Conservation (phyloP, 371 early-diverging fungal species). For the Mortierella sp. region DNA sequence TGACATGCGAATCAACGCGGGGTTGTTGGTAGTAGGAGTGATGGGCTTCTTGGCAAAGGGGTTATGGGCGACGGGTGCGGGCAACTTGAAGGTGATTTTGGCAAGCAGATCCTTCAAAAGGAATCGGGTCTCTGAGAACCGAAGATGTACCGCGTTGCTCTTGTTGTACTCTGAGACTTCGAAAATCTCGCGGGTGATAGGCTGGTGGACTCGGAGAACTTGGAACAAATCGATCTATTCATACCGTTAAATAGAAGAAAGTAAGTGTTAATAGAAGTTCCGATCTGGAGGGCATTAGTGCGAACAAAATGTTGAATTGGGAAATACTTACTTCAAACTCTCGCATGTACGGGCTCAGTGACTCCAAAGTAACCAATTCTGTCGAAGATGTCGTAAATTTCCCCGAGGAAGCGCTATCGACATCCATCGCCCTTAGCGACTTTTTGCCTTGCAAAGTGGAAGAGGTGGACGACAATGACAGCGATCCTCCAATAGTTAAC, state of each 20-base stretch:
- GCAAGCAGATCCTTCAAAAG: constrained; percentile 67
- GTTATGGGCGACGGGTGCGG: constrained; percentile 38
- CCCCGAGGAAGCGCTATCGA: constrained; percentile 2
- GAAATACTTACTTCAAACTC: constrained; percentile 62
- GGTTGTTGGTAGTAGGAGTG: constrained; percentile 23
- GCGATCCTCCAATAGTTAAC: neutral
- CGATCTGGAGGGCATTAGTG: neutral
- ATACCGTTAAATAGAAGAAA: neutral
- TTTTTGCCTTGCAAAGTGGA: constrained; percentile 4
- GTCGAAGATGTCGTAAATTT: constrained; percentile 13
- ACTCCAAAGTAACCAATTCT: constrained; percentile 34
- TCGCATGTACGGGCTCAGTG: constrained; percentile 57
- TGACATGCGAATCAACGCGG: constrained; percentile 58
- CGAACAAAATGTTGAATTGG: neutral
- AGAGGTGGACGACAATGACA: constrained; percentile 18
- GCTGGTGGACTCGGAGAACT: constrained; percentile 48
- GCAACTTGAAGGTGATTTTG: constrained; percentile 68
- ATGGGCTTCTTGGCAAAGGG: constrained; percentile 63
- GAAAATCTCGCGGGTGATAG: constrained; percentile 28
- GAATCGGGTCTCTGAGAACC: constrained; percentile 60
- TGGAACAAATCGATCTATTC: constrained; percentile 44
- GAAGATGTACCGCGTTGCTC: constrained; percentile 30
- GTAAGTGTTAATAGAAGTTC: neutral
- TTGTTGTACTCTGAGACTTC: constrained; percentile 19
- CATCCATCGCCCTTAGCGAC: constrained; percentile 14